These are phyloP conservation scores for Aureobasidium zeae DNA, from an alignment of 2,329 filamentous ascomycete genomes.

Conservation along the genomic window DNA sequence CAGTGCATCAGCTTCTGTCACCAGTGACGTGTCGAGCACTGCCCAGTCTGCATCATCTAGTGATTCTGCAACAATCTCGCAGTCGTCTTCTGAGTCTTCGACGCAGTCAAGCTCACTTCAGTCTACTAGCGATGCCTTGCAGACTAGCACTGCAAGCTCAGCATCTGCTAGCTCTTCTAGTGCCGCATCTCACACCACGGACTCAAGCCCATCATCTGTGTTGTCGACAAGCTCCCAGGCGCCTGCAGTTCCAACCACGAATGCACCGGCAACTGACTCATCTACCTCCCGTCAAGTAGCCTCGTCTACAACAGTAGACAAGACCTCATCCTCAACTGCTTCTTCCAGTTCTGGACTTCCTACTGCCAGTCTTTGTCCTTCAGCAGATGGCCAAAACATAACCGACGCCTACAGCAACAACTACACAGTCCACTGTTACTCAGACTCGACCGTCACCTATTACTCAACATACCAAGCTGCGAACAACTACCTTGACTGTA, in stretches of 20 bases:
- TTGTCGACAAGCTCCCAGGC: neutral
- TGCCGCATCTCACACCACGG: neutral
- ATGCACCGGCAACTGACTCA: neutral
- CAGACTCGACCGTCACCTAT: constrained; percentile 9
- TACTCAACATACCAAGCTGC: constrained; percentile 15
- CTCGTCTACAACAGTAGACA: neutral
- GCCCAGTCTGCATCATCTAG: neutral
- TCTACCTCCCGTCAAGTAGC: neutral
- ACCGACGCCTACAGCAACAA: constrained; percentile 12
- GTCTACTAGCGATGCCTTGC: neutral
- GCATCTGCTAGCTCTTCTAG: neutral
- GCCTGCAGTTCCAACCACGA: neutral
- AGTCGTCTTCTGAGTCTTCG: neutral
- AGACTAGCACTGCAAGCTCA: neutral
- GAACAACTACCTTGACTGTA: constrained; percentile 16
- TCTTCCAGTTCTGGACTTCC: constrained; percentile 8
- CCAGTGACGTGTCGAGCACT: neutral
- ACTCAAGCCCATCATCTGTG: neutral
- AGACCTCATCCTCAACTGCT: neutral
- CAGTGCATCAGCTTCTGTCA: neutral
- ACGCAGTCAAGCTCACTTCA: too few species aligned
- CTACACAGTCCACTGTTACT: constrained; percentile 16
- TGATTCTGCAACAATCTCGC: neutral
- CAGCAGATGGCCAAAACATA: constrained; percentile 13
- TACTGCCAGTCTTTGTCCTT: constrained; percentile 18